phyloP scores from a whole-genome alignment of 768 basidiomycete genomes.

The Boletus patriciae region DNA sequence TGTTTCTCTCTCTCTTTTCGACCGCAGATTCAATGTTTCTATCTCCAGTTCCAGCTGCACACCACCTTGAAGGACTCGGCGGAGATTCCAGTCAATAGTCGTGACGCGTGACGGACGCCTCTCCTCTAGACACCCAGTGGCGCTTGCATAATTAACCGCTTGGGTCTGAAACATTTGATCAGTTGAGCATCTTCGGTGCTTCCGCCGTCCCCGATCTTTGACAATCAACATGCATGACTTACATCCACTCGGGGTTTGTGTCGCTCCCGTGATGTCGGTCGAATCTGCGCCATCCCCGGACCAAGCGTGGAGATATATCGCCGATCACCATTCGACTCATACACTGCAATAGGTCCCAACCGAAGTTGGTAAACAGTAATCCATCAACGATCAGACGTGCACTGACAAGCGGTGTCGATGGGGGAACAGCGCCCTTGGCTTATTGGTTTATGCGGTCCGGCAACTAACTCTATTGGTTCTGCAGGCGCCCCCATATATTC shows the following conservation, averaged over 20 bases:
- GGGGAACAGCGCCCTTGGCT: conserved; percentile 12
- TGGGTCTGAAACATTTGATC: too few species aligned
- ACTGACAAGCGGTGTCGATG: conserved; percentile 20
- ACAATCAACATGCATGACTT: neutral
- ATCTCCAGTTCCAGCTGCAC: neutral
- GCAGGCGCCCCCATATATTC: conserved; percentile 16
- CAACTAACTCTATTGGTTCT: conserved; percentile 1
- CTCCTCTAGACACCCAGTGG: too few species aligned
- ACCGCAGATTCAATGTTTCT: too few species aligned
- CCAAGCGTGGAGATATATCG: conserved; percentile 4
- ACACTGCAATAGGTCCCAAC: neutral
- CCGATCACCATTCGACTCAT: neutral
- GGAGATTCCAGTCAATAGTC: too few species aligned
- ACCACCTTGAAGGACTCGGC: too few species aligned
- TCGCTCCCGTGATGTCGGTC: neutral
- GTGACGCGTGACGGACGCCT: too few species aligned
- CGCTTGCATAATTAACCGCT: too few species aligned
- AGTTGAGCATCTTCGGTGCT: neutral
- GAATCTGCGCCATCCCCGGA: neutral
- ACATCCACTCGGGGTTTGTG: neutral
- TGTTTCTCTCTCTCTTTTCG: too few species aligned
- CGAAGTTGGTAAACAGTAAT: neutral
- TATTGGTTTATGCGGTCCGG: neutral
- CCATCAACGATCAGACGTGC: conserved; percentile 15
- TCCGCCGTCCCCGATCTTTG: neutral